Conservation (phyloP, 495 filamentous ascomycete genomes). For the Parathielavia hyrcaniae region DNA sequence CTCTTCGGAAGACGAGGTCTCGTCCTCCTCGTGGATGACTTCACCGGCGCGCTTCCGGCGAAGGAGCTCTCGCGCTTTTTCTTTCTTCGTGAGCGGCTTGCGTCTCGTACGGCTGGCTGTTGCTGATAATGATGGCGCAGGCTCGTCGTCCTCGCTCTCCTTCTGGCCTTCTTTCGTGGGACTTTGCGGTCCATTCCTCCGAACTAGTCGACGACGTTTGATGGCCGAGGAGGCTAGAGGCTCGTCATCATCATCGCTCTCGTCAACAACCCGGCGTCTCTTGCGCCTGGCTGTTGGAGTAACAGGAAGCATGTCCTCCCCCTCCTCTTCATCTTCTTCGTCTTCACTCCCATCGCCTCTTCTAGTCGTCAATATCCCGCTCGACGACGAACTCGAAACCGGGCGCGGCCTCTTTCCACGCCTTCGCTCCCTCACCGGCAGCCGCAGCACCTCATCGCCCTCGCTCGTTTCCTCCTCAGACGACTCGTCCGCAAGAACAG, state of each 20-base stretch:
- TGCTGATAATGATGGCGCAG: not conserved
- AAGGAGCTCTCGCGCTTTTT: conserved; percentile 27
- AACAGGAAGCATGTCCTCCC: conserved; percentile 18
- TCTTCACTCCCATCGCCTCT: not conserved
- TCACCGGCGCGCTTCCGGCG: conserved; percentile 49
- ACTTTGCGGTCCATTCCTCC: not conserved
- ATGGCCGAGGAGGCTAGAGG: conserved; percentile 8
- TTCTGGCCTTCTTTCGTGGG: not conserved
- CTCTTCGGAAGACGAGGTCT: conserved; percentile 27
- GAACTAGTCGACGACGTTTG: conserved; percentile 16
- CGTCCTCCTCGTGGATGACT: conserved; percentile 39
- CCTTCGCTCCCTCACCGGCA: not conserved
- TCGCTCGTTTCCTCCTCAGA: not conserved
- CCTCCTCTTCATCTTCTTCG: conserved; percentile 8
- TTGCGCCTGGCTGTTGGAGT: conserved; percentile 15
- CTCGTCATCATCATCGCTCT: conserved; percentile 15
- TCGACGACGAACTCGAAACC: not conserved
- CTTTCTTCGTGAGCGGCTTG: conserved; percentile 24
- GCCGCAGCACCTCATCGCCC: not conserved
- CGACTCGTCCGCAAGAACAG: not conserved
- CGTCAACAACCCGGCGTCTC: conserved; percentile 4
- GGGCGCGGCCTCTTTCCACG: not conserved
- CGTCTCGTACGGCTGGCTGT: not conserved
- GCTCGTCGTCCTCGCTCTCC: conserved; percentile 12
- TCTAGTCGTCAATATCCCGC: not conserved